Base-by-base conservation (phyloP, 495 filamentous ascomycete species). In the Chaetomidium leptoderma region DNA sequence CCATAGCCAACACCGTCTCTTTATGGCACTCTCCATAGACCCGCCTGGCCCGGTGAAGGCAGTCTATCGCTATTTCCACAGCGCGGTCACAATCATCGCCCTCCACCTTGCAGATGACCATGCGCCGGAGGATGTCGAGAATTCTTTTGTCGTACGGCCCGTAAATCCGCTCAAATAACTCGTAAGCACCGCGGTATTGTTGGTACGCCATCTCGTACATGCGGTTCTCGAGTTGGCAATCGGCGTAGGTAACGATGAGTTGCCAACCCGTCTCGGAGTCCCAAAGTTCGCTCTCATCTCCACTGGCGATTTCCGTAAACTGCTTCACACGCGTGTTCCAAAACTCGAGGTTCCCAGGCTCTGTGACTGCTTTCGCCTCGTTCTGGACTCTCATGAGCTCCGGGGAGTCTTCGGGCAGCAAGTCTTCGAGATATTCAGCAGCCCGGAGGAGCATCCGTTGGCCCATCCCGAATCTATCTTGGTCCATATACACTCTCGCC, bases 401-500 rank as follows among this genome's bases (percentile, higher is more conserved):
- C 11, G 11, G 10, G 24, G 35, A 6, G 29, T 57, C 17, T 21
- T 39, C 9, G 7, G 14, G 2, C 13, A 36, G 14, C 23, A 19
- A 13, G 9, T 32, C 14, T 5, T 37, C 24, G 8, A 57, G 54
- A 2, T 10, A 8, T 16, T 32, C 9, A 2, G 8, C 14, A 0
- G n/a, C 32, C 8, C 32, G 19, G 1, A 30, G 8, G 21, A 55
- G 39, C 21, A 45, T 30, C 13, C 23, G 16, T n/a, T 44, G 46
- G 0, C 40, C 53, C 53, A 36, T 5, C 3, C 27, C 19, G 2
- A 29, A 55, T 13, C 53, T 40, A 14, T 55, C 30, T 16, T 55
- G 53, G 29, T 45, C 42, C 13, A 55, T n/a, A 6, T 46, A 55
- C 13, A 55, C 53, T 19, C 27, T 45, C 5, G 29, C 53, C 19